phyloP scores from a whole-genome alignment of 1,284 basidiomycete species.

The Irpex lacteus region DNA sequence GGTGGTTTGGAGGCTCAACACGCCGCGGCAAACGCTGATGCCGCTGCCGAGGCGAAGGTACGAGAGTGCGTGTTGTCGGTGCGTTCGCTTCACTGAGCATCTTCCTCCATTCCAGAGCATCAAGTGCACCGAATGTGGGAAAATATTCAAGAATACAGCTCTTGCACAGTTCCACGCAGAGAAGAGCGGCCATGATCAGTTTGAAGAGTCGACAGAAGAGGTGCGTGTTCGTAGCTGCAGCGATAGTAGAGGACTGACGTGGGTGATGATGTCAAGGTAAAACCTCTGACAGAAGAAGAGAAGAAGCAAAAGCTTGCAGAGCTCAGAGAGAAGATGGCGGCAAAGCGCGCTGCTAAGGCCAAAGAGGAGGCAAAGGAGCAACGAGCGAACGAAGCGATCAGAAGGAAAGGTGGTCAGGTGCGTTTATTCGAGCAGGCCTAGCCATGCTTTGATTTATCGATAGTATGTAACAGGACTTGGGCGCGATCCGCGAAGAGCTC shows the following conservation, averaged over 20 bases:
- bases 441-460: not conserved
- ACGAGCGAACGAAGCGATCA: conserved; percentile 76
- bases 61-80: conserved; percentile 30
- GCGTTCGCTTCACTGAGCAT: not conserved
- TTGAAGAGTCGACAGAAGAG: conserved; percentile 95
- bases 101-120: conserved; percentile 52
- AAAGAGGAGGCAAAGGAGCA: conserved; percentile 70
- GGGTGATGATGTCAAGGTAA: conserved; percentile 50
- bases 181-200: conserved; percentile 92
- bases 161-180: conserved; percentile 94
- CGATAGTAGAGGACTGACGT: not conserved
- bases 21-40: conserved; percentile 37
- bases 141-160: conserved; percentile 85
- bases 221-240: conserved; percentile 36
- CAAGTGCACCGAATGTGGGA: conserved; percentile 80
- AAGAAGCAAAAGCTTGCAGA: conserved; percentile 83
- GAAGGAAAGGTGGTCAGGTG: conserved; percentile 85
- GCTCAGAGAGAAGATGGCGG: conserved; percentile 72
- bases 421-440: conserved; percentile 5
- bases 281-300: conserved; percentile 94
- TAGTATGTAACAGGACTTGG: conserved; percentile 52
- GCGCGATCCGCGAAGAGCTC: conserved; percentile 73
- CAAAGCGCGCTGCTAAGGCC: conserved; percentile 70
- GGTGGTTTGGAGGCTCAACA: conserved; percentile 23
- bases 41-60: conserved; percentile 55